Evolutionary conservation across 1,284 basidiomycete species (phyloP), one percentile per base, ranked within the genome.

Genomic region (Malassezia slooffiae): DNA sequence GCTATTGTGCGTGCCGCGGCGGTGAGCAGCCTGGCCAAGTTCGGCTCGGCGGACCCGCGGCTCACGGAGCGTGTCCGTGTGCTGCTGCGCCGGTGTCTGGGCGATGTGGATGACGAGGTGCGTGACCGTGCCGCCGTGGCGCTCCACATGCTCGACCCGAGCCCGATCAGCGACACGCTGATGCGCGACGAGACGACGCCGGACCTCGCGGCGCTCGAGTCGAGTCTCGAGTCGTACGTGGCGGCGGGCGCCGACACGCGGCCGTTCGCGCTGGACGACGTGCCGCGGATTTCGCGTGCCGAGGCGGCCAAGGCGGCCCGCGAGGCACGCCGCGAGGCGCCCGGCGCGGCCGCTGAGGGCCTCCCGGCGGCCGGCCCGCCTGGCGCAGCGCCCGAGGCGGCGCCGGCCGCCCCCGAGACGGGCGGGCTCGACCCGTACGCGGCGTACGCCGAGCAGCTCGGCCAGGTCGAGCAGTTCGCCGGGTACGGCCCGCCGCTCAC

Each of bases 81-180:
- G 19, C 46, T 47, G 16, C 38, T 60, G 27, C 24, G 43, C 52
- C 87, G 88, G 58, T 99, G 93, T 70, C 75, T 97, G 55, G 93
- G 97, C 69, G 93, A 99, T 71, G 87, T 96, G 15, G 93, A 97
- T 54, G 93, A 99, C 67, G 93, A 99, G 75, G 93, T 99, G 50
- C 81, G 93, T 41, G 93, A 99, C 71, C 84, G 93, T 48, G 93
- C 91, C 5, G 87, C 91, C 9, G 78, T 97, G 72, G 96, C 93
- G 72, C 80, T 72, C 77, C 54, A 56, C 19, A 43, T 85, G 6
- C 79, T 95, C 60, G 77, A 82, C 55, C 83, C 85, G 68, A 79
- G 83, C 53, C n/a, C 23, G 31, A 74, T 99, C 44, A 86, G 85
- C 5, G 80, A 85, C 59, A 77, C 78, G 24, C 91, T 90, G 65